These are phyloP conservation scores for thale cress (Arabidopsis thaliana) DNA, from an alignment of 345 rosid species.

Conservation along the genomic window TAIR10.1 NC_003076.8:18921001-18921500, in stretches of 20 bases:
- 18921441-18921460: neutral
- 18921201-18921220: conserved; percentile 96
- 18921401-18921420: conserved; percentile 97
- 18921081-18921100: neutral
- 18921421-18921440: conserved; percentile 89
- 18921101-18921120: conserved; percentile 34
- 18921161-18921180: conserved; percentile 97
- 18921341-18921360: conserved; percentile 97
- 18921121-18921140: conserved; percentile 97
- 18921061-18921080: neutral
- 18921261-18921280: neutral
- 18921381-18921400: conserved; percentile 95
- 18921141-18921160: conserved; percentile 99
- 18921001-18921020: conserved; percentile 67
- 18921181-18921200: conserved; percentile 95
- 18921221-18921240: conserved; percentile 5
- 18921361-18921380: conserved; percentile 99
- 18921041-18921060: neutral
- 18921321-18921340: conserved; percentile 61
- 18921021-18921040: neutral
- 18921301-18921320: neutral
- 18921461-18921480: neutral
- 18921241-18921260: neutral
- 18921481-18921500: conserved; percentile 17
- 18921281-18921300: neutral